A percentile compares a stretch with the other conserved stretches of the same genome.
These are phyloP conservation scores for Stereum hirsutum DNA, from an alignment of 1,284 basidiomycete genomes.

Conservation along the genomic window DNA sequence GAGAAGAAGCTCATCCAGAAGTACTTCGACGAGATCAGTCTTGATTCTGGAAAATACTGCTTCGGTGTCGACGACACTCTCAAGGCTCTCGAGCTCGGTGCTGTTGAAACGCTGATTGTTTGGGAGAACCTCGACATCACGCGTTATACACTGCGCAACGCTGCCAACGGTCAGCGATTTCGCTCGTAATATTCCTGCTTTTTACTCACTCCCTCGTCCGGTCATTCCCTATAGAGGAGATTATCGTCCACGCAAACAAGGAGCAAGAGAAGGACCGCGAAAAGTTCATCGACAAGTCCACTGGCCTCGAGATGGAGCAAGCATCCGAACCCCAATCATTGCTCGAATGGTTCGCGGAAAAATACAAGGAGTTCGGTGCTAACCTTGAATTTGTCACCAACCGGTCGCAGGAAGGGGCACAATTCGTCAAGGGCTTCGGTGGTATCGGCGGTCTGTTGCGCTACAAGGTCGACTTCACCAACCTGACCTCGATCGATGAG, in stretches of 20 bases:
- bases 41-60: constrained; percentile 96
- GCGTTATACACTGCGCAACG: constrained; percentile 81
- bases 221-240: constrained; percentile 63
- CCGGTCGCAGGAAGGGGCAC: constrained; percentile 93
- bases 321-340: constrained; percentile 70
- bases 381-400: constrained; percentile 88
- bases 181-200: constrained; percentile 1
- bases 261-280: constrained; percentile 86
- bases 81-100: constrained; percentile 93
- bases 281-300: constrained; percentile 93
- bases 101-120: constrained; percentile 95
- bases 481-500: constrained; percentile 65
- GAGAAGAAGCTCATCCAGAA: constrained; percentile 97
- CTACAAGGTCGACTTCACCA: constrained; percentile 93
- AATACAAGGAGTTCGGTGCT: constrained; percentile 96
- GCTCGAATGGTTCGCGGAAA: constrained; percentile 98
- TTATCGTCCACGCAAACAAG: constrained; percentile 71
- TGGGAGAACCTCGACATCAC: constrained; percentile 96
- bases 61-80: constrained; percentile 98
- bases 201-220: constrained; percentile 2
- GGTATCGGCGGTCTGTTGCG: constrained; percentile 93
- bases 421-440: constrained; percentile 98
- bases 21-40: constrained; percentile 99
- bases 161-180: constrained; percentile 64
- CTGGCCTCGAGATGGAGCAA: constrained; percentile 94